Base-by-base conservation (phyloP, 345 rosid species). In the Toxicodendron radicans region DNA sequence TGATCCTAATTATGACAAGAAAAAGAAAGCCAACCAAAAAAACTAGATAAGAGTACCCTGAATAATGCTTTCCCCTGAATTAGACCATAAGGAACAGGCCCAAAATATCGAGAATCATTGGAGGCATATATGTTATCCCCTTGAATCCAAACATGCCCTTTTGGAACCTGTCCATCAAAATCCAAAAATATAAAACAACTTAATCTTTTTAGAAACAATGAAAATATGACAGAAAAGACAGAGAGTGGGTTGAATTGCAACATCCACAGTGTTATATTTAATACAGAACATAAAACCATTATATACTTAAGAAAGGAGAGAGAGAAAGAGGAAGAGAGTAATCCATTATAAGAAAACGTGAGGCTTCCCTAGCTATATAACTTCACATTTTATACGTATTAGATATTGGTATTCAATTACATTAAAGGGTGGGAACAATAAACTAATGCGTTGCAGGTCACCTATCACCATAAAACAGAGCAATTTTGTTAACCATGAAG, bases 71-170 rank as follows among this genome's bases (percentile, higher is more conserved):
- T 94, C 13, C 97, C 98, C 83, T 87, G 79, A 64, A 94, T 84
- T 68, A 94, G 95, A 79, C 86, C 89, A 76, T 87, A 87, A 52
- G 97, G 95, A 73, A 94, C 68, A 61, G 95, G 92, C 21, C 98
- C 97, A 49, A 79, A 91, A 64, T 91, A 70, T 41, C 93, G 83
- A 10, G 95, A 93, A 89, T 91, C 97, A 7, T 66, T 81, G 3
- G 97, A 94, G 71, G 85, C 89, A 79, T 90, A 88, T 68, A 86
- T 35, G 73, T 92, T 94, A 82, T 94, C 98, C 43, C 97, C 97
- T 73, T 94, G 96, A 74, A 94, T 86, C 97, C 97, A 94, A 68
- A 92, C 86, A 79, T 94, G 96, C 35, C 96, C 98, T 82, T 85
- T 86, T 24, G 98, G 97, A 23, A 91, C 88, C 97, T 92, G 75